These are phyloP conservation scores for Actinomortierella ambigua DNA, from an alignment of 371 early-diverging fungal species.

Conservation along the genomic window DNA sequence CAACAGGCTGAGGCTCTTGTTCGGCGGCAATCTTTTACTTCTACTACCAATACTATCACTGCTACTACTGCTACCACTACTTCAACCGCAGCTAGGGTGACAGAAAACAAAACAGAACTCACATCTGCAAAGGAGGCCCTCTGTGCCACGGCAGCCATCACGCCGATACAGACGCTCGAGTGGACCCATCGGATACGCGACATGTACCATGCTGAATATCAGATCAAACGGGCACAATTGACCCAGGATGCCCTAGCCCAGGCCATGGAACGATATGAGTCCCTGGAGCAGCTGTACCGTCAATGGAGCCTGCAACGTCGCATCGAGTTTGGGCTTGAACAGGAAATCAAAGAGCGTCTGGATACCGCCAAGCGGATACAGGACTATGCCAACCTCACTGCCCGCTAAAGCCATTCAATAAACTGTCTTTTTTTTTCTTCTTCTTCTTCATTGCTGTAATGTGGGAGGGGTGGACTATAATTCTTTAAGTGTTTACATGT, in stretches of 20 bases:
- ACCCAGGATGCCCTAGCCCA: constrained; percentile 16
- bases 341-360: constrained; percentile 40
- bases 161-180: constrained; percentile 33
- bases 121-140: constrained; percentile 3
- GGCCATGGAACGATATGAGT: constrained; percentile 23
- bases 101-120: no score
- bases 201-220: constrained; percentile 35
- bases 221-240: constrained; percentile 30
- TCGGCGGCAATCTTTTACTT: no score
- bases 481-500: constrained; percentile 16
- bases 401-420: no score
- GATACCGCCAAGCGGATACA: constrained; percentile 40
- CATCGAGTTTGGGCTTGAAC: constrained; percentile 43
- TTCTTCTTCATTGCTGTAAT: no score
- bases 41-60: no score
- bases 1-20: constrained; percentile 24
- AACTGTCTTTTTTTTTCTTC: no score
- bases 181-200: constrained; percentile 34
- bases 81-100: no score
- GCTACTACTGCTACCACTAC: no score
- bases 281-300: constrained; percentile 24
- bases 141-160: constrained; percentile 31
- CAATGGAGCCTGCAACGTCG: constrained; percentile 33
- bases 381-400: constrained; percentile 5
- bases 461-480: no score